Evolutionary conservation across 2,329 filamentous ascomycete genomes (phyloP), one percentile per base, ranked within the genome.

Genomic region (Ascomycota sp.): DNA sequence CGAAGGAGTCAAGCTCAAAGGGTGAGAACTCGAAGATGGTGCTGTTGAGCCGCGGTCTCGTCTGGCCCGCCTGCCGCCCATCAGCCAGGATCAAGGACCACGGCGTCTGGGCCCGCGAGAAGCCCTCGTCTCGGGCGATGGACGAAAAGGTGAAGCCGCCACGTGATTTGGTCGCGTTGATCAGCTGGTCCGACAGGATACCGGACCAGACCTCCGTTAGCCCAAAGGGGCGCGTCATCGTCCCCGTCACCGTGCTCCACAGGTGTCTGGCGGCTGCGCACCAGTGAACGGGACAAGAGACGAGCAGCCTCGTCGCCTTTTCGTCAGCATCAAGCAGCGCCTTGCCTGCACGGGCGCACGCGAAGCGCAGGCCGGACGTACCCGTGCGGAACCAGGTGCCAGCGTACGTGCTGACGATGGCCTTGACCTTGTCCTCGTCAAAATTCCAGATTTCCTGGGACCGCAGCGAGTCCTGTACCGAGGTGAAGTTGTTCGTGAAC

Each of bases 181-280:
- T 66, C 28, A 93, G 65, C 53, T 93, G 83, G 52, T 77, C 91
- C 2, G 75, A 75, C n/a, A 93, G 62, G 28, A 79, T 79, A 33
- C 83, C 75, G 21, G 5, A 80, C 76, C 83, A 92, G 50, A 82
- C 81, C 55, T 94, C 85, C 0, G 85, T 93, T n/a, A n/a, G n/a
- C n/a, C n/a, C n/a, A n/a, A n/a, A n/a, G n/a, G 4, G 13, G 8
- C 11, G 25, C 17, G 25, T 13, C 20, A 22, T 57, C 45, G 36
- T 50, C 59, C 13, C 56, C 56, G 7, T 52, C 51, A 15, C 50
- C 43, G n/a, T 45, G 40, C 46, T 59, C 59, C 33, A n/a, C n/a
- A n/a, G n/a, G n/a, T 36, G 39, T 2, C 37, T 32, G 7, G 57
- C 49, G 19, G 48, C 41, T 20, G 43, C 41, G n/a, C n/a, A n/a